phyloP scores from a whole-genome alignment of 2,329 filamentous ascomycete genomes.

The Nigrograna mackinnonii region DNA sequence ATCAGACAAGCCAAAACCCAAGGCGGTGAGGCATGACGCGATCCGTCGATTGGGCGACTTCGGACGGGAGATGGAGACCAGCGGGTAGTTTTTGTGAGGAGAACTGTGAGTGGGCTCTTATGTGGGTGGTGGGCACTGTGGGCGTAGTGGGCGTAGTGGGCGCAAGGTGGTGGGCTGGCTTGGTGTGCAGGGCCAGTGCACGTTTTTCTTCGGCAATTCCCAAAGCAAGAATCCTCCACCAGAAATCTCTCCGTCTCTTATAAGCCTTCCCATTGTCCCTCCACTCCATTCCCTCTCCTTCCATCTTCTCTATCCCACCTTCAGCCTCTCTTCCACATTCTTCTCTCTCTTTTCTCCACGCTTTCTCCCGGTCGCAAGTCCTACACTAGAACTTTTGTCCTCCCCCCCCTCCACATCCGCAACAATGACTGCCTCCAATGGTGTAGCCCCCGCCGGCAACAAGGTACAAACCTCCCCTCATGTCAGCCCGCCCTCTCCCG shows the following conservation, averaged over 20 bases:
- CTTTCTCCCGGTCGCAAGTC: conserved; percentile 43
- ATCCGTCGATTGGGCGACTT: neutral
- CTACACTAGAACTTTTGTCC: conserved; percentile 34
- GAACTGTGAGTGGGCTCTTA: too few relatives aligned
- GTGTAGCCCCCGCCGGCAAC: conserved; percentile 11
- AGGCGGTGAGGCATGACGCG: conserved; percentile 15
- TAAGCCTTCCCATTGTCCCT: conserved; percentile 1
- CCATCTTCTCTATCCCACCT: conserved; percentile 16
- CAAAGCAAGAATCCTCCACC: conserved; percentile 1
- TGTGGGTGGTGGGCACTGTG: too few relatives aligned
- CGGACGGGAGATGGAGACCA: too few relatives aligned
- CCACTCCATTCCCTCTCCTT: conserved; percentile 14
- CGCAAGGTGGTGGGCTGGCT: too few relatives aligned
- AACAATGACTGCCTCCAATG: conserved; percentile 28
- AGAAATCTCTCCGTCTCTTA: too few relatives aligned
- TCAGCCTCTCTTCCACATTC: conserved; percentile 33
- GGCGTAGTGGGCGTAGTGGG: too few relatives aligned
- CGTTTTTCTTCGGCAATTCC: conserved; percentile 6
- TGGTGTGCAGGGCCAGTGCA: too few relatives aligned
- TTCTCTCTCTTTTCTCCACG: conserved; percentile 21
- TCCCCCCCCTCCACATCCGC: too few relatives aligned
- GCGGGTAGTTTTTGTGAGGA: too few relatives aligned
- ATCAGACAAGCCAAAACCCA: neutral
- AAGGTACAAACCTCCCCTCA: conserved; percentile 21
- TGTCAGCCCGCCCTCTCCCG: conserved; percentile 8